A percentile compares a stretch with the other conserved stretches of the same genome.
These are phyloP conservation scores for Colletotrichum neosansevieriae DNA, from an alignment of 2,329 filamentous ascomycete genomes.

Conservation along the genomic window DNA sequence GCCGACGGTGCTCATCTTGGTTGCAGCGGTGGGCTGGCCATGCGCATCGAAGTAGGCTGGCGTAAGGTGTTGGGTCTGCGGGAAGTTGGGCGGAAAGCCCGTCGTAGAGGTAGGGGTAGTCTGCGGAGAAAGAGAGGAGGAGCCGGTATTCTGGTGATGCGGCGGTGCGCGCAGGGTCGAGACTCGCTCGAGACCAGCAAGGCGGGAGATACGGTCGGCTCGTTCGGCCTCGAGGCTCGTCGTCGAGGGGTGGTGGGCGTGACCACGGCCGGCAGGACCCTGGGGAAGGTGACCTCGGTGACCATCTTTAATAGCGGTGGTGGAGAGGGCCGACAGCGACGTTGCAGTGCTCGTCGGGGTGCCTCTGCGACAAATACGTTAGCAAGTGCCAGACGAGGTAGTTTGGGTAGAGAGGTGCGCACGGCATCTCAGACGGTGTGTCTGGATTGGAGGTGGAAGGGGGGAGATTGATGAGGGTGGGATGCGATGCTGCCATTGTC, in stretches of 20 bases:
- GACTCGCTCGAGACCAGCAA: slow-evolving; percentile 91
- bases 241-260: slow-evolving; percentile 71
- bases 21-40: slow-evolving; percentile 74
- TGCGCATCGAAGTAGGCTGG: slow-evolving; percentile 86
- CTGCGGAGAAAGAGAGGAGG: slow-evolving; percentile 60
- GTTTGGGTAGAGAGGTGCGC: slow-evolving; percentile 54
- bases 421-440: slow-evolving; percentile 92
- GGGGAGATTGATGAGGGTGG: slow-evolving; percentile 86
- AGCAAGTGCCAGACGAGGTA: slow-evolving; percentile 17
- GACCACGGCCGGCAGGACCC: slow-evolving; percentile 64
- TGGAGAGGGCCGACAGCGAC: slow-evolving; percentile 90
- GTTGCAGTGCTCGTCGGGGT: slow-evolving; percentile 94
- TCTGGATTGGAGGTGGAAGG: slow-evolving; percentile 85
- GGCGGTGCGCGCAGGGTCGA: slow-evolving; percentile 75
- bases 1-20: slow-evolving; percentile 90
- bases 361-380: slow-evolving; percentile 67
- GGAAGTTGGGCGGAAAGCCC: slow-evolving; percentile 56
- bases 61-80: slow-evolving; percentile 54
- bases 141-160: slow-evolving; percentile 47
- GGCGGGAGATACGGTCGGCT: slow-evolving; percentile 92
- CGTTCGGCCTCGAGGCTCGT: slow-evolving; percentile 90
- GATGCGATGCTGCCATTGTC: slow-evolving; percentile 58
- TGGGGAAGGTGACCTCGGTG: slow-evolving; percentile 84
- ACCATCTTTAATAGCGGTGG: slow-evolving; percentile 95
- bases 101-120: slow-evolving; percentile 63